A percentile compares a stretch with the other conserved stretches of the same genome.
These are phyloP conservation scores for Neonothopanus nambi DNA, from an alignment of 1,284 basidiomycete species.

Conservation along the genomic window DNA sequence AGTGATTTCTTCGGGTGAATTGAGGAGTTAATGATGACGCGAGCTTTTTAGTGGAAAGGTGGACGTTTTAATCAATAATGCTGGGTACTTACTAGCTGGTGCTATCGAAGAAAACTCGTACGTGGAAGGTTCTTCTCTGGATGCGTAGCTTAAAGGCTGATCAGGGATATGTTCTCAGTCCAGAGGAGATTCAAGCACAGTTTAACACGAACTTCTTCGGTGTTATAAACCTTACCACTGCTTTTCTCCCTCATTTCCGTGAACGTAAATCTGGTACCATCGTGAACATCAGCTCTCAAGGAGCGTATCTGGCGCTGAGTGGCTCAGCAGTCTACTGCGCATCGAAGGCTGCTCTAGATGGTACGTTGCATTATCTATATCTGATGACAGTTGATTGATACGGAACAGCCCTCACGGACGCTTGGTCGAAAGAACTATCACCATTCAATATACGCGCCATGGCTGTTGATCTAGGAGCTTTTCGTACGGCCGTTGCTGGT, in stretches of 20 bases:
- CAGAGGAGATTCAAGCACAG: slow-evolving; percentile 11
- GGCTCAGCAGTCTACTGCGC: slow-evolving; percentile 22
- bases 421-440: slow-evolving; percentile 12
- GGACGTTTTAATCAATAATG: slow-evolving; percentile 23
- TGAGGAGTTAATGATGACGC: not conserved
- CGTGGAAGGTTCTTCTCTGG: not conserved
- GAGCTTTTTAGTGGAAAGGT: slow-evolving; percentile 22
- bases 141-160: not conserved
- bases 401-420: slow-evolving; percentile 9
- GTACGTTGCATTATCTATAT: not conserved
- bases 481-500: slow-evolving; percentile 12
- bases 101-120: slow-evolving; percentile 20
- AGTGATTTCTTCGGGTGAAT: not conserved
- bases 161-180: not conserved
- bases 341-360: slow-evolving; percentile 23
- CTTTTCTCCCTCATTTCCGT: slow-evolving; percentile 22
- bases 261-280: slow-evolving; percentile 19
- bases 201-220: slow-evolving; percentile 25
- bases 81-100: slow-evolving; percentile 21
- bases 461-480: slow-evolving; percentile 11
- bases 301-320: slow-evolving; percentile 12
- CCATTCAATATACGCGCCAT: slow-evolving; percentile 14
- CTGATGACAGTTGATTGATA: not conserved
- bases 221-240: slow-evolving; percentile 21
- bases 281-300: slow-evolving; percentile 23